A percentile compares a stretch with the other conserved stretches of the same genome.
Conservation (phyloP, 305 asterid species). For the Fraxinus platypoda region DNA sequence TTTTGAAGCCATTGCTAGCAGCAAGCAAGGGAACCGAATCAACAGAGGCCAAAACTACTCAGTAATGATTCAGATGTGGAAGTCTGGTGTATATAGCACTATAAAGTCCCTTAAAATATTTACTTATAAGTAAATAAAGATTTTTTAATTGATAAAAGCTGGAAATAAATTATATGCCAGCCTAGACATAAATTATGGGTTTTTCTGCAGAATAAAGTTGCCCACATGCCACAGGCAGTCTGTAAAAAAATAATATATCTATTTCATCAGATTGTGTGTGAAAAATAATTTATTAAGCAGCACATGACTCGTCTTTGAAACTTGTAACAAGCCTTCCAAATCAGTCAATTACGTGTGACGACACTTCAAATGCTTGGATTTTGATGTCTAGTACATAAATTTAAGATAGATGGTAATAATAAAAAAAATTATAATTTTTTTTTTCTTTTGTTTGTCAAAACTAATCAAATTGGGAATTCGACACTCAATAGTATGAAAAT, state of each 20-base stretch:
- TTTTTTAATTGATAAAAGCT: background rate
- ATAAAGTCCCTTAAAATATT: background rate
- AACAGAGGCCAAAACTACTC: background rate
- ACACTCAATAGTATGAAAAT: no score
- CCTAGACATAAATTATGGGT: constrained; percentile 16
- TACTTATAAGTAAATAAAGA: background rate
- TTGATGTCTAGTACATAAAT: background rate
- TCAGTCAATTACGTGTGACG: background rate
- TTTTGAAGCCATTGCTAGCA: constrained; percentile 36
- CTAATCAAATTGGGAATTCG: no score
- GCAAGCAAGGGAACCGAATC: background rate
- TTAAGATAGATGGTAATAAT: background rate
- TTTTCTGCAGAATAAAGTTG: constrained; percentile 5
- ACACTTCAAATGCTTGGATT: background rate
- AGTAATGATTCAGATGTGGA: constrained; percentile 4
- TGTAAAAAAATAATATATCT: constrained; percentile 24
- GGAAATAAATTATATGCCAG: background rate
- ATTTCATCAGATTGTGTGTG: background rate
- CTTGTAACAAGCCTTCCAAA: constrained; percentile 14
- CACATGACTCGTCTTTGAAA: constrained; percentile 20
- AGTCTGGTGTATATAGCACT: background rate
- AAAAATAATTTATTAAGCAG: background rate
- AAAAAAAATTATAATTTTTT: background rate
- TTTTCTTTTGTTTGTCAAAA: background rate
- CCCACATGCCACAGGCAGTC: constrained; percentile 31